Base-by-base conservation (phyloP, 805 yeast species). In the Kodamaea leandrae region DNA sequence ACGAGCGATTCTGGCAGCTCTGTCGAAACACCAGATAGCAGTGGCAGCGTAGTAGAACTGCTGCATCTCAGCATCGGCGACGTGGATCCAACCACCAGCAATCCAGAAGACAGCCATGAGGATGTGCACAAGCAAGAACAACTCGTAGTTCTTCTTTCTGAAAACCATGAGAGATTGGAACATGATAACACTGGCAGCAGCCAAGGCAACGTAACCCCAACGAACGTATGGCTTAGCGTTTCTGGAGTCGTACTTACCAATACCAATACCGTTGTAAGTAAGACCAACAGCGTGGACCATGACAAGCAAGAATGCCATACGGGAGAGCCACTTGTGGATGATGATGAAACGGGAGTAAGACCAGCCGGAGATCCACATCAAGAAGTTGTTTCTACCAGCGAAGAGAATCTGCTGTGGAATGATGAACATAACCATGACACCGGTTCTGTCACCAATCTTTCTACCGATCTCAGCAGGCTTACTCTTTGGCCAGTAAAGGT, bases 271-370 rank as follows among this genome's bases (percentile, higher is more conserved):
- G 43, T 53, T 52, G 42, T 26, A 46, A 5, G 59, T 57, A 54
- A 57, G 48, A 12, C 58, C 56, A 12, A 52, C 60, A 28, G 39
- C 72, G 53, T 85, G 93, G 13, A 82, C 63, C 24, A 80, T 50
- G 5, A 73, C 71, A 40, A 78, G 60, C n/a, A 76, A 48, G 6
- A 73, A 61, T 49, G 72, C 63, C 0, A 72, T 64, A 48, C 82
- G 66, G 1, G 85, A 83, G 34, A 72, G 60, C 84, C 86, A 80
- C 57, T 72, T 80, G 61, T 87, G 96, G 53, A 75, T 76, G 20
- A 68, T 62, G 51, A 78, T 68, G 62, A 86, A 84, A 1, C 83
- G 71, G 10, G 80, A 63, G 49, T 76, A 81, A 8, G 41, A 25
- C 64, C 64, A 57, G 39, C 59, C 49, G 2, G 60, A 50, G 30